Evolutionary conservation across 805 yeast species (phyloP).

Genomic region (Candida maesae): DNA sequence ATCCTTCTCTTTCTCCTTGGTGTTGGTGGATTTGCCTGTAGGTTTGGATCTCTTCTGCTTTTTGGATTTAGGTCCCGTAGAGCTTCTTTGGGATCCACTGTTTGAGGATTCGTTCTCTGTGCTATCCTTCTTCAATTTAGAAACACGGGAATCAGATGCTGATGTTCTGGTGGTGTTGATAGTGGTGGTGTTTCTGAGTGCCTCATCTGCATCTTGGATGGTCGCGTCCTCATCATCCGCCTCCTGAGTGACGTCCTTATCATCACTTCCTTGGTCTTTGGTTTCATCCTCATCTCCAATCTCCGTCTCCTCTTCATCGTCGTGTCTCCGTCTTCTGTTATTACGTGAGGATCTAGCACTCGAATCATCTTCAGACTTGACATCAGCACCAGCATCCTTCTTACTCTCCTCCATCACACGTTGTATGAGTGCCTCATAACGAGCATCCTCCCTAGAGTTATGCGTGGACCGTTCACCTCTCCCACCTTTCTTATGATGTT

Average conservation of each 20-base stretch:
- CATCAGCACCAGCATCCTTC: conserved; percentile 30
- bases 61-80: conserved; percentile 11
- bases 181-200: no score
- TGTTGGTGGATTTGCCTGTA: conserved; percentile 5
- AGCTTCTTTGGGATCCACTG: conserved; percentile 14
- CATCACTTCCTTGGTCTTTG: background rate
- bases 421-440: conserved; percentile 39
- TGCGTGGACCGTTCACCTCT: conserved; percentile 37
- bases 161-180: background rate
- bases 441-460: conserved; percentile 31
- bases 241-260: background rate
- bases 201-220: conserved; percentile 4
- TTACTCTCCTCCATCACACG: conserved; percentile 39
- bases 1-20: conserved; percentile 21
- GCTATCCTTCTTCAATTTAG: conserved; percentile 8
- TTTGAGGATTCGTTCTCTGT: conserved; percentile 10
- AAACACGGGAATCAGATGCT: conserved; percentile 2
- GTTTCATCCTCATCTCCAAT: no score
- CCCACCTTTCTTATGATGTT: conserved; percentile 18
- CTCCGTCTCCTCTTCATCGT: conserved; percentile 5
- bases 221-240: conserved; percentile 7
- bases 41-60: conserved; percentile 15
- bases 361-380: conserved; percentile 9
- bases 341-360: conserved; percentile 8
- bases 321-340: conserved; percentile 10